Evolutionary conservation across 768 basidiomycete species (phyloP).

Genomic region (Dendrothele bispora): DNA sequence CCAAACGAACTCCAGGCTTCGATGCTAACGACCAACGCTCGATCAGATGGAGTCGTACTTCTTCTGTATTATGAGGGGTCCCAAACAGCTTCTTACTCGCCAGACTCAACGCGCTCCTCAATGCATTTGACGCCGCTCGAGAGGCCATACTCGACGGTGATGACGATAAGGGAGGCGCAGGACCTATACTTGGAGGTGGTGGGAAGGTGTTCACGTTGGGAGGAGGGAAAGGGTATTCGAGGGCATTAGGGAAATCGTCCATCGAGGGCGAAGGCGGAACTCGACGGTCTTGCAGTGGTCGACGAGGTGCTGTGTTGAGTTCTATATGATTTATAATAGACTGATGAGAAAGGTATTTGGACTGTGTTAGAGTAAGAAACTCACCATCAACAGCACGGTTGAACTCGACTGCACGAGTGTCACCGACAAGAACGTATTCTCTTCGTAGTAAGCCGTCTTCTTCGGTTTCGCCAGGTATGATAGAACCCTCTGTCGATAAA

Average conservation of each 20-base stretch:
- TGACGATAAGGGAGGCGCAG: slow-evolving; percentile 58
- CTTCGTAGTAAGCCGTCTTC: slow-evolving; percentile 77
- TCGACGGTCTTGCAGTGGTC: slow-evolving; percentile 58
- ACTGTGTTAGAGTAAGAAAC: slow-evolving; percentile 17
- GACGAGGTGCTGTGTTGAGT: slow-evolving; percentile 57
- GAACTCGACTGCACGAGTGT: slow-evolving; percentile 88
- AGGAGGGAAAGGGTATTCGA: slow-evolving; percentile 35
- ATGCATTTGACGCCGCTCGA: slow-evolving; percentile 68
- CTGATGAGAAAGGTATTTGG: background rate
- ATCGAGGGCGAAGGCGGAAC: slow-evolving; percentile 46
- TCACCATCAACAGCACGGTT: slow-evolving; percentile 88
- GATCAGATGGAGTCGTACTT: background rate
- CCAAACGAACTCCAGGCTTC: slow-evolving; percentile 10
- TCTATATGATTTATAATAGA: slow-evolving; percentile 40
- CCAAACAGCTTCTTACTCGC: slow-evolving; percentile 85
- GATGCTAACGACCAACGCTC: slow-evolving; percentile 11
- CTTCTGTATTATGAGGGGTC: slow-evolving; percentile 29
- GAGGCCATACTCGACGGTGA: slow-evolving; percentile 63
- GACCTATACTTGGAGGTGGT: slow-evolving; percentile 56
- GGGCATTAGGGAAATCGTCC: slow-evolving; percentile 39
- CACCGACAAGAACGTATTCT: slow-evolving; percentile 94
- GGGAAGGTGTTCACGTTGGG: slow-evolving; percentile 57
- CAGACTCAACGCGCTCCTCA: slow-evolving; percentile 76
- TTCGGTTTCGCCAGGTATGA: slow-evolving; percentile 82
- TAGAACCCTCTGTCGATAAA: slow-evolving; percentile 57